Evolutionary conservation across 495 filamentous ascomycete species (phyloP).

Genomic region (Aspergillus indologenus): DNA sequence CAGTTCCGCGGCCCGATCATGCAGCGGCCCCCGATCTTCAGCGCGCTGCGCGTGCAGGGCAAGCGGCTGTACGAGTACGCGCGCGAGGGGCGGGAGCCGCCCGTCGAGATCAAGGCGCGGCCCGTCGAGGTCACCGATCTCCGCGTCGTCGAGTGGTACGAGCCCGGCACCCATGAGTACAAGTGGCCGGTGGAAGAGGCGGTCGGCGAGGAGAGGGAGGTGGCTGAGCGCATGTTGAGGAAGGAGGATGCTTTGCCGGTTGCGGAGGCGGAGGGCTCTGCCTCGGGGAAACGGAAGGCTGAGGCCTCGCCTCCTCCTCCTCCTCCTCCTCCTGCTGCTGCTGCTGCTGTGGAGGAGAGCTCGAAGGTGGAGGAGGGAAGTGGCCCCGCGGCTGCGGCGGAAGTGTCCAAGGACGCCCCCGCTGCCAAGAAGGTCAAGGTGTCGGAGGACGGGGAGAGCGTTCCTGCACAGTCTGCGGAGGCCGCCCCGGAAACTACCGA

Average conservation of each 20-base stretch:
- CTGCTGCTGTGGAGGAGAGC: not conserved
- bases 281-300: conserved; percentile 5
- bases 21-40: conserved; percentile 90
- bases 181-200: conserved; percentile 74
- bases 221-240: conserved; percentile 66
- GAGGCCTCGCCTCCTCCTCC: not conserved
- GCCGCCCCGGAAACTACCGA: conserved; percentile 25
- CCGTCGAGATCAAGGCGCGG: conserved; percentile 75
- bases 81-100: conserved; percentile 77
- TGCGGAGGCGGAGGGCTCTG: conserved; percentile 16
- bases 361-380: not conserved
- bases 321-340: not conserved
- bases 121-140: conserved; percentile 72
- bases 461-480: conserved; percentile 1
- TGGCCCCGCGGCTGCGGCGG: not conserved
- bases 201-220: conserved; percentile 62
- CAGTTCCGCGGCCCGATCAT: conserved; percentile 81
- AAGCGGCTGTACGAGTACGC: conserved; percentile 97
- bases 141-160: conserved; percentile 83
- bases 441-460: not conserved
- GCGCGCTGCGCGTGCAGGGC: conserved; percentile 85
- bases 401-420: conserved; percentile 1
- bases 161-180: conserved; percentile 71
- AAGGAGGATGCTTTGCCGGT: conserved; percentile 31
- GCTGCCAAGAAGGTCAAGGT: conserved; percentile 1